Evolutionary conservation across 2,329 filamentous ascomycete genomes (phyloP).

Genomic region (Pseudomassariella vexata): DNA sequence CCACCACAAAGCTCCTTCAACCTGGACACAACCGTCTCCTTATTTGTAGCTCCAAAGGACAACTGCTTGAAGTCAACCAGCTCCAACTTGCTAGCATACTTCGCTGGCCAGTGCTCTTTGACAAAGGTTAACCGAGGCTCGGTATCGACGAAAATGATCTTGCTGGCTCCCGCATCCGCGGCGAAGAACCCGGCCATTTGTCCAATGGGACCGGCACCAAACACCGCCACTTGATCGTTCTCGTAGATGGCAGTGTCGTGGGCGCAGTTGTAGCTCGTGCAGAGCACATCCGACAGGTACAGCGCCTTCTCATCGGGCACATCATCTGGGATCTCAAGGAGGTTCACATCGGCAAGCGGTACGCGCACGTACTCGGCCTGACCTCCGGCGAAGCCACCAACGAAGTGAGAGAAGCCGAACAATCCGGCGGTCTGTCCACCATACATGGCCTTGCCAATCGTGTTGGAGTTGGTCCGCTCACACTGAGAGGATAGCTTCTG

Average conservation of each 20-base stretch:
- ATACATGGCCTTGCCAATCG: constrained; percentile 67
- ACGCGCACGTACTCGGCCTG: constrained; percentile 85
- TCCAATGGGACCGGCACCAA: constrained; percentile 80
- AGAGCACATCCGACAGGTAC: constrained; percentile 74
- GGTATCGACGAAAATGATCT: constrained; percentile 75
- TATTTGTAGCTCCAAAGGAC: constrained; percentile 49
- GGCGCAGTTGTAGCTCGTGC: constrained; percentile 75
- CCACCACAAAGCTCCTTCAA: constrained; percentile 69
- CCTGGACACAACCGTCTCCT: constrained; percentile 60
- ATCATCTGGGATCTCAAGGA: constrained; percentile 70
- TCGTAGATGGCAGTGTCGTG: constrained; percentile 78
- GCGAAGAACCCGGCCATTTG: constrained; percentile 78
- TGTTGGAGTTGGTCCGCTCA: constrained; percentile 73
- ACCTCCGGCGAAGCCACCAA: constrained; percentile 79
- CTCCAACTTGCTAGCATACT: constrained; percentile 50
- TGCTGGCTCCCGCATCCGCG: constrained; percentile 64
- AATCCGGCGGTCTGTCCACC: constrained; percentile 70
- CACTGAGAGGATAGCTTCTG: constrained; percentile 76
- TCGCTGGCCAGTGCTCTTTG: constrained; percentile 50
- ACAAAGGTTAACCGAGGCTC: constrained; percentile 66
- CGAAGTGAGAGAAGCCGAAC: constrained; percentile 73
- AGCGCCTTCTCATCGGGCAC: constrained; percentile 82
- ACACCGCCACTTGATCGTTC: constrained; percentile 73
- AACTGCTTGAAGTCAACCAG: constrained; percentile 62
- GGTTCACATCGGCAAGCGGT: constrained; percentile 73